A percentile compares a stretch with the other conserved stretches of the same genome.
phyloP scores from a whole-genome alignment of 2,329 filamentous ascomycete genomes.

The Aspergillus novofumigatus region DNA sequence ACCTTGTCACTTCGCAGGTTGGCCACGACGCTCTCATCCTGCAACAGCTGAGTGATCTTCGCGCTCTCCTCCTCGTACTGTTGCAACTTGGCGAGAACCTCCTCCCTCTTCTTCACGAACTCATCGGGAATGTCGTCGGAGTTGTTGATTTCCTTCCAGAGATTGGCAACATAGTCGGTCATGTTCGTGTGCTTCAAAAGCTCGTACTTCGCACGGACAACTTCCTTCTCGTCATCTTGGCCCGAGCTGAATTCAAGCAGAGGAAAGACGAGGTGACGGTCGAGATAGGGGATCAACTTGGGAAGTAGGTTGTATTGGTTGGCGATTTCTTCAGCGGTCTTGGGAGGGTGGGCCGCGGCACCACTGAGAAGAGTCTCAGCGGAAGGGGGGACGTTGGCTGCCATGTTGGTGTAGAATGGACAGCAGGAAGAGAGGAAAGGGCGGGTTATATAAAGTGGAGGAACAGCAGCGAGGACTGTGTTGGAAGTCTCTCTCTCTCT shows the following conservation, averaged over 20 bases:
- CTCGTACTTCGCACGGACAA: constrained; percentile 84
- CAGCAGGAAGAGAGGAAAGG: constrained; percentile 11
- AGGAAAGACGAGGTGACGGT: constrained; percentile 94
- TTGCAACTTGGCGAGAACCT: constrained; percentile 77
- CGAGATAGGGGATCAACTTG: constrained; percentile 85
- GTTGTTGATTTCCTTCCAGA: constrained; percentile 85
- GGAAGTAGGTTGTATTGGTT: constrained; percentile 77
- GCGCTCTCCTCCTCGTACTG: constrained; percentile 80
- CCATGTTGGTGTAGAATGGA: constrained; percentile 41
- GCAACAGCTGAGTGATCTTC: constrained; percentile 82
- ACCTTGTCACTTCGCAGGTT: constrained; percentile 95
- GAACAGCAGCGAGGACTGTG: constrained; percentile 10
- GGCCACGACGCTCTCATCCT: constrained; percentile 82
- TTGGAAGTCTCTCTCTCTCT: constrained; percentile 1
- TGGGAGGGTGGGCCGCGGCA: constrained; percentile 43
- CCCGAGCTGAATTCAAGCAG: constrained; percentile 86
- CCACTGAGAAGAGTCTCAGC: constrained; percentile 49
- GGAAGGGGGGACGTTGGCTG: constrained; percentile 47
- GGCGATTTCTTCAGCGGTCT: constrained; percentile 52
- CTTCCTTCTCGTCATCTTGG: constrained; percentile 72
- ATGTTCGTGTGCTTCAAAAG: constrained; percentile 97
- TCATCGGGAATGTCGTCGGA: constrained; percentile 74
- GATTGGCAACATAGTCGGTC: constrained; percentile 91
- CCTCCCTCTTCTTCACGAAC: constrained; percentile 83
- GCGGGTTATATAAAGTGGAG: constrained; percentile 15